Base-by-base conservation (phyloP, 2,329 filamentous ascomycete genomes). In the Paecilomyces formosus region DNA sequence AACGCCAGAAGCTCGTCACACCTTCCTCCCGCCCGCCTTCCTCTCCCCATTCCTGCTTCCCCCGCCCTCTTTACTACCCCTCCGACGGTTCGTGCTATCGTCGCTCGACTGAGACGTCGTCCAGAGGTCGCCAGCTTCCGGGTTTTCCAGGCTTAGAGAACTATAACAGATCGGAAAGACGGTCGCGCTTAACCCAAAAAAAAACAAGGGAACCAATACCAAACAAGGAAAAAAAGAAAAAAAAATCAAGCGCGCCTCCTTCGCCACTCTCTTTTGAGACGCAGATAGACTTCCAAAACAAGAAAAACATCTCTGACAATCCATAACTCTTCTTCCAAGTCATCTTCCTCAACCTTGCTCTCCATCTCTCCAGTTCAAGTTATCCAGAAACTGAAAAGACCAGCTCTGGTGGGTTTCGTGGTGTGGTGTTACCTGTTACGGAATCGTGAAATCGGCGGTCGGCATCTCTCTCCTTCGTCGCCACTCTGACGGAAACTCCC, bases 1-100 rank as follows among this genome's bases (percentile, higher is more conserved):
- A 73, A 66, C 65, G 64, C 68, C 69, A 63, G 63, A 64, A 61
- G 59, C 58, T 65, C 61, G 49, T 65, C 64, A 65, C 70, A 18
- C 64, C 68, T 69, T 66, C 66, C 63, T 65, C 62, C 62, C 60
- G 56, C 58, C 63, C 57, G 55, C 58, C 61, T 59, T 61, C 63
- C 62, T 62, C 63, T 58, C 62, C 57, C 56, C 50, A 52, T 57
- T 54, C 56, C 39, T 56, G 33, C 54, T 52, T 50, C 58, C 62
- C 61, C 28, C 55, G 55, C 59, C 59, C 61, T 66, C 64, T 64
- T 60, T 65, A 49, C 49, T 64, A 30, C 59, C 26, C 53, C 35
- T 51, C 24, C 51, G 11, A 52, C 50, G 21, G 22, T 52, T 26
- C 45, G 35, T 45, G 39, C 18, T 18, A 45, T 45, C 39, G 39